Base-by-base conservation (phyloP, 345 rosid genomes). In the Gynandropsis gynandra region DNA sequence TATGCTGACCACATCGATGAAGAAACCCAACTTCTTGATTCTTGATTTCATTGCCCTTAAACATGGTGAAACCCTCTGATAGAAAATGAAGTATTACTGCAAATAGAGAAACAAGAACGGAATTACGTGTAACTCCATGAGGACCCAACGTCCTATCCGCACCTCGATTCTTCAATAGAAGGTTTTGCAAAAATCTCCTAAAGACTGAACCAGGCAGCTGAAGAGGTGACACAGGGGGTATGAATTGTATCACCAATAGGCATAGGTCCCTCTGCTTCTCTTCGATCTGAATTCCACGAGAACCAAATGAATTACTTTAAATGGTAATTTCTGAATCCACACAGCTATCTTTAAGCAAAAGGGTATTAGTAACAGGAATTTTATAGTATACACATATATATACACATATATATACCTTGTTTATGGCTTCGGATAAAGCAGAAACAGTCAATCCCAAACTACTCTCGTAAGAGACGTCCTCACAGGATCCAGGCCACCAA, bases 401-500 rank as follows among this genome's bases (percentile, higher is more conserved):
- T n/a, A n/a, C n/a, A n/a, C n/a, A n/a, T n/a, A n/a, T n/a, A n/a
- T n/a, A n/a, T 78, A 87, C 98, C 95, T 87, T 87, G 70, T 67
- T 72, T 62, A 80, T 66, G 61, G 93, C 76, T 37, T 84, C 95
- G 10, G 84, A 79, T 56, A 92, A 79, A 58, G 89, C 87, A 32
- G 83, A 59, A 33, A 87, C 72, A 7, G 93, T 74, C 71, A 92
- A 69, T 47, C 70, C 55, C 98, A 92, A 84, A 74, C 95, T 82
- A 64, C 70, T 74, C 76, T 84, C 96, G 51, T 63, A 50, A 46
- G 87, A 82, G 21, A 75, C 57, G 58, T 82, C 95, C 69, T 92
- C 98, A 62, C 68, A 76, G 52, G 96, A 84, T 47, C 98, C 87
- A 74, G 96, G 88, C 98, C 98, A 92, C 96, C 96, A 92, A 68